Conservation (phyloP, 2,329 filamentous ascomycete genomes). For the Hypoxylon sp. region DNA sequence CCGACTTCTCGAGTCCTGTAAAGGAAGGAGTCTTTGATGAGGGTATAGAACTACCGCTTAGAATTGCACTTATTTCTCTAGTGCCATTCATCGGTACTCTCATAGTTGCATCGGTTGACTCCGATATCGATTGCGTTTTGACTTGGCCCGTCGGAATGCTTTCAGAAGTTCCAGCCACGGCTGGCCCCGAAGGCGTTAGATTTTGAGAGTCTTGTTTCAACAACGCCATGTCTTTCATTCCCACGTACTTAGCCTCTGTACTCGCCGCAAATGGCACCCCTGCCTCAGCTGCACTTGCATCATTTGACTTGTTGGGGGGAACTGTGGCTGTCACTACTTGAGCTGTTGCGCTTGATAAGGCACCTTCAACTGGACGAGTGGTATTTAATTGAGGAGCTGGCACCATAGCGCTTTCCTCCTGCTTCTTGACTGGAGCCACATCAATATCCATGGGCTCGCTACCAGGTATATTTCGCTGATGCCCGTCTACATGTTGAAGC, state of each 20-base stretch:
- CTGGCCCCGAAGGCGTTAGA: slow-evolving; percentile 18
- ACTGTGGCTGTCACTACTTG: slow-evolving; percentile 81
- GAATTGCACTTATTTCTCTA: slow-evolving; percentile 10
- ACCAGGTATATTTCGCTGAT: slow-evolving; percentile 8
- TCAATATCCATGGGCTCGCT: slow-evolving; percentile 41
- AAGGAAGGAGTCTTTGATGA: slow-evolving; percentile 15
- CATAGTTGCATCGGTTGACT: slow-evolving; percentile 29
- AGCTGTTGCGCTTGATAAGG: slow-evolving; percentile 76
- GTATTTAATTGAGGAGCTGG: slow-evolving; percentile 56
- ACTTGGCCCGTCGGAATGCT: slow-evolving; percentile 42
- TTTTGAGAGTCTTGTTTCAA: slow-evolving; percentile 47
- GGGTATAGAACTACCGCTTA: slow-evolving; percentile 9
- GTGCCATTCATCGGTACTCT: slow-evolving; percentile 24
- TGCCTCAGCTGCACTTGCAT: slow-evolving; percentile 82
- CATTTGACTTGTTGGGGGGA: slow-evolving; percentile 76
- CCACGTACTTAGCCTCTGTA: slow-evolving; percentile 55
- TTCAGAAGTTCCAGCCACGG: slow-evolving; percentile 37
- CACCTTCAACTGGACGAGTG: slow-evolving; percentile 59
- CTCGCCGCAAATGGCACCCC: slow-evolving; percentile 69
- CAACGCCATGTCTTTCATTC: slow-evolving; percentile 48
- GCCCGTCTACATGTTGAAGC: slow-evolving; percentile 17
- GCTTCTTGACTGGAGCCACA: slow-evolving; percentile 18
- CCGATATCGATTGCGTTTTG: slow-evolving; percentile 41
- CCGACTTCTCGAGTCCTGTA: slow-evolving; percentile 8
- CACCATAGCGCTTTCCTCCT: slow-evolving; percentile 50